Percentiles rank a stretch among this genome's conserved stretches.
These are phyloP conservation scores for Telfairia occidentalis DNA, from an alignment of 331 rosid genomes.

Conservation along the genomic window DNA sequence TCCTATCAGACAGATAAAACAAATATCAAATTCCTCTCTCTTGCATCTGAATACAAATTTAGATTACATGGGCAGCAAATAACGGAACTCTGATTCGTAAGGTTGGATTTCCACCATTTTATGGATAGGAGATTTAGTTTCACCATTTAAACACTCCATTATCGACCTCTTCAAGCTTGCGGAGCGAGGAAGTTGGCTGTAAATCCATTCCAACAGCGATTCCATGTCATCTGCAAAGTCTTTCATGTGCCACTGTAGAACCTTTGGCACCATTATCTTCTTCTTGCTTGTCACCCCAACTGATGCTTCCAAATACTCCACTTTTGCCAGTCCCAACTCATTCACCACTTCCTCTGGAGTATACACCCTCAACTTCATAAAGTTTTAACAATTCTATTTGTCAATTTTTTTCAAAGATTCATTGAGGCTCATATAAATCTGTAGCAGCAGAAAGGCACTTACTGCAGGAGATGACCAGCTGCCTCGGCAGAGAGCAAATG, in stretches of 20 bases:
- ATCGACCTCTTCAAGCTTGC: slow-evolving; percentile 52
- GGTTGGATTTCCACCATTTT: slow-evolving; percentile 60
- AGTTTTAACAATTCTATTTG: not conserved
- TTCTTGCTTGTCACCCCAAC: slow-evolving; percentile 67
- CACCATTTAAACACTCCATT: slow-evolving; percentile 56
- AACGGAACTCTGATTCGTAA: slow-evolving; percentile 64
- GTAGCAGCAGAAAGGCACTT: slow-evolving; percentile 17
- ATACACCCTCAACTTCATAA: slow-evolving; percentile 68
- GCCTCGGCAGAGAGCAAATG: slow-evolving; percentile 83
- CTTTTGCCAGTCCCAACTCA: slow-evolving; percentile 70
- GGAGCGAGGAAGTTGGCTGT: slow-evolving; percentile 68
- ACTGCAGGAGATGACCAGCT: slow-evolving; percentile 96
- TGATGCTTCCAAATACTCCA: slow-evolving; percentile 88
- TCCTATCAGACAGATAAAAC: not conserved
- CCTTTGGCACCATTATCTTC: slow-evolving; percentile 66
- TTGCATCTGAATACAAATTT: not conserved
- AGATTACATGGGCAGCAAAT: slow-evolving; percentile 37
- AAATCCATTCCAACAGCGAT: slow-evolving; percentile 78
- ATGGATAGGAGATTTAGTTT: slow-evolving; percentile 35
- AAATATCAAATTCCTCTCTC: not conserved
- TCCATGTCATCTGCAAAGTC: slow-evolving; percentile 85
- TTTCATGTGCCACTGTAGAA: slow-evolving; percentile 68
- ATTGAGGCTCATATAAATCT: not conserved
- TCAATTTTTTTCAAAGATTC: not conserved
- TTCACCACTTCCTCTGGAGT: slow-evolving; percentile 57